Evolutionary conservation across 78 protist genomes (phyloP), one percentile per base, ranked within the genome.

Genomic region (Capsaspora owczarzaki): DNA sequence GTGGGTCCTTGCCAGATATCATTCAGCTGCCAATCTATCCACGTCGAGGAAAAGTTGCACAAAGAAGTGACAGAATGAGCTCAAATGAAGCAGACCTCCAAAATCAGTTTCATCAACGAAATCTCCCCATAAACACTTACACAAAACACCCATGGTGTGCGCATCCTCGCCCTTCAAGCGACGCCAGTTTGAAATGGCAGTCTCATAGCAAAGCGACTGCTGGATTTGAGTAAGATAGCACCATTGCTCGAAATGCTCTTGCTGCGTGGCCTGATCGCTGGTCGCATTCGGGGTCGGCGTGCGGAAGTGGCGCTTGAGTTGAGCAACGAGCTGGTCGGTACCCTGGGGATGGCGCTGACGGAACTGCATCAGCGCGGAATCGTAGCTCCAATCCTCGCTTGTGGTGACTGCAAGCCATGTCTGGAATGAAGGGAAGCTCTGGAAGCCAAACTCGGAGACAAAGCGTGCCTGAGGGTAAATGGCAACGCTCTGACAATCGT

Each of bases 401-500:
- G n/a, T n/a, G n/a, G n/a, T 1, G 51, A 46, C 51, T 14, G 51
- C 25, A 5, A 46, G 25, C 25, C 12, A 46, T 5, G 25, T 12
- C 25, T 14, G 51, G 25, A 46, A 12, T 12, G 51, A 46, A 5
- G 51, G 5, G 51, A 14, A 12, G 31, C 3, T 1, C 61, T 93
- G 96, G 41, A 87, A 89, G 2, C 96, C 96, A 70, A 78, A 92
- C 63, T 93, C 96, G 12, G 93, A 90, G 1, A 75, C 81, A 72
- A 92, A 92, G 61, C 94, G 63, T 8, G 90, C 90, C 49, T 0
- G 1, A 22, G 72, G 46, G 22, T 23, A 74, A 0, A 16, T 69
- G 27, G 82, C 44, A 5, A 75, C 1, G 22, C 76, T 81, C 4
- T 0, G 0, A 61, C 76, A 82, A 14, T 85, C 69, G 47, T 12